Conservation (phyloP, 2,329 filamentous ascomycete genomes). For the Cucurbitaria berberidis region DNA sequence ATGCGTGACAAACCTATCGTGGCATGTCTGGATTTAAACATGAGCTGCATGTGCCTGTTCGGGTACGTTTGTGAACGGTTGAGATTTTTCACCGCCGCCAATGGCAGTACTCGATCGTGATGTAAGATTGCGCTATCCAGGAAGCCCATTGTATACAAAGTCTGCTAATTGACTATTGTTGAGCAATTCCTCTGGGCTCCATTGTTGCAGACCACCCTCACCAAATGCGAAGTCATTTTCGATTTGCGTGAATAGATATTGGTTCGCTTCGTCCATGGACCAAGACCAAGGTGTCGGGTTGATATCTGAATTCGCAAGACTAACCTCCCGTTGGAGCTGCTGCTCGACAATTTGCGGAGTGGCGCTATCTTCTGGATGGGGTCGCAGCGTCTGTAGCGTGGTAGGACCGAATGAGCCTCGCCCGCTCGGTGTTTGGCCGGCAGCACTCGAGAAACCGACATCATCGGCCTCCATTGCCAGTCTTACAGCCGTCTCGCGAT, state of each 20-base stretch:
- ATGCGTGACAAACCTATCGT: background rate
- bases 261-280: slow-evolving; percentile 38
- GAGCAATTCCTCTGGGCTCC: slow-evolving; percentile 26
- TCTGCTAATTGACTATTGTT: slow-evolving; percentile 15
- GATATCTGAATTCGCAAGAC: slow-evolving; percentile 1
- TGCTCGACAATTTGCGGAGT: slow-evolving; percentile 9
- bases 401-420: slow-evolving; percentile 11
- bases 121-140: background rate
- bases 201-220: slow-evolving; percentile 32
- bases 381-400: slow-evolving; percentile 7
- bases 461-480: slow-evolving; percentile 42
- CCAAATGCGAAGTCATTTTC: slow-evolving; percentile 41
- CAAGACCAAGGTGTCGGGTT: slow-evolving; percentile 34
- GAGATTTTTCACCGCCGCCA: background rate
- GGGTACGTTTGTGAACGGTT: no score
- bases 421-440: slow-evolving; percentile 7
- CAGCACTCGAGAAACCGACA: slow-evolving; percentile 19
- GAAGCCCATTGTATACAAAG: slow-evolving; percentile 18
- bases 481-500: slow-evolving; percentile 53
- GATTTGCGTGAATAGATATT: slow-evolving; percentile 41
- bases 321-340: background rate
- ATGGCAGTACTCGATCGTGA: background rate
- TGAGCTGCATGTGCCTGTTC: no score
- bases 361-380: slow-evolving; percentile 7
- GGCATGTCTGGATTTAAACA: background rate